Evolutionary conservation across 2,329 filamentous ascomycete species (phyloP).

Genomic region (Phoma sp.): DNA sequence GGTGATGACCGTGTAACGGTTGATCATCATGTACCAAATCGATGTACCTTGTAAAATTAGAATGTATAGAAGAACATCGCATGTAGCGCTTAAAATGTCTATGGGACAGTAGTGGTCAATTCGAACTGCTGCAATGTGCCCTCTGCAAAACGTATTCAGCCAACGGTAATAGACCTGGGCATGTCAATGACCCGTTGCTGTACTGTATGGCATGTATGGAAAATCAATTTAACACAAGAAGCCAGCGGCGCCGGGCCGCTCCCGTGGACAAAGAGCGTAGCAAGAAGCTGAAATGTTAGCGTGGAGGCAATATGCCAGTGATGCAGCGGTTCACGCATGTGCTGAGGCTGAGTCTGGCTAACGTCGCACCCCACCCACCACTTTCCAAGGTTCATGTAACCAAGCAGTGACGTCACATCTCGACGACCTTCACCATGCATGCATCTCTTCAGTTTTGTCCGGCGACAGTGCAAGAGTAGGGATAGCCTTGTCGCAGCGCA

Average conservation of each 20-base stretch:
- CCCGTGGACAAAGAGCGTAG: not conserved
- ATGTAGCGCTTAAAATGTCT: not conserved
- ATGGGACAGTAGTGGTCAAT: too few relatives aligned
- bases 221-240: not conserved
- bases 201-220: too few relatives aligned
- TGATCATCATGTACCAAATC: slow-evolving; percentile 9
- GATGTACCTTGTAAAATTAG: slow-evolving; percentile 3
- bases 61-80: not conserved
- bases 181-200: not conserved
- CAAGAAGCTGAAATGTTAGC: not conserved
- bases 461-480: slow-evolving; percentile 25
- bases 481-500: slow-evolving; percentile 25
- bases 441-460: slow-evolving; percentile 24
- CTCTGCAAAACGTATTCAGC: not conserved
- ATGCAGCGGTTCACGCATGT: slow-evolving; percentile 13
- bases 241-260: slow-evolving; percentile 11
- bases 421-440: slow-evolving; percentile 18
- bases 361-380: not conserved
- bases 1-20: not conserved
- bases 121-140: not conserved
- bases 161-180: not conserved
- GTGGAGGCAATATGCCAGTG: not conserved
- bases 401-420: slow-evolving; percentile 33
- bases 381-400: not conserved
- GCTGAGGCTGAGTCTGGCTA: slow-evolving; percentile 22